Percentiles rank a stretch among this genome's conserved stretches.
Evolutionary conservation across 129 eudicot species (phyloP).

Genomic region (Kitagawia praeruptora): DNA sequence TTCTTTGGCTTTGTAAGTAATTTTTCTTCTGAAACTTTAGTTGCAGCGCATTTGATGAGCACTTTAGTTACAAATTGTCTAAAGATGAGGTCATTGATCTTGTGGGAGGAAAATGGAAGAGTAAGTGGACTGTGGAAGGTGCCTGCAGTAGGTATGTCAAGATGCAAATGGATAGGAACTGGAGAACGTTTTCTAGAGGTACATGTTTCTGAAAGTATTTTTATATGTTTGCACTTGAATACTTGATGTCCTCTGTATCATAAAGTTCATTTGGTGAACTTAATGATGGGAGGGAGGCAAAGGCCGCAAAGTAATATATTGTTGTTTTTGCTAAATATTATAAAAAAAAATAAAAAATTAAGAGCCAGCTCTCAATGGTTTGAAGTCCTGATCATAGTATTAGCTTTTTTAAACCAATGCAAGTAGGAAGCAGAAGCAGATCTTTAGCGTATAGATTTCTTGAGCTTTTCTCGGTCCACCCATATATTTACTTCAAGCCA

Average conservation of each 20-base stretch:
- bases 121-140: slow-evolving; percentile 56
- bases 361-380: no score
- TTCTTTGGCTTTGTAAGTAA: slow-evolving; percentile 1
- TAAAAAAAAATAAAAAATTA: no score
- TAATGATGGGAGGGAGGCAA: background rate
- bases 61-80: slow-evolving; percentile 44
- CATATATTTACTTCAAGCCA: background rate
- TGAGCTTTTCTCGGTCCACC: background rate
- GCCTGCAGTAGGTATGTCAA: no score
- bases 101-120: slow-evolving; percentile 46
- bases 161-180: slow-evolving; percentile 73
- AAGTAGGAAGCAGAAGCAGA: background rate
- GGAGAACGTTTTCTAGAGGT: slow-evolving; percentile 51
- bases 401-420: background rate
- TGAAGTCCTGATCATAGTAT: background rate
- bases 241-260: background rate
- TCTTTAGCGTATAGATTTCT: background rate
- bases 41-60: slow-evolving; percentile 59
- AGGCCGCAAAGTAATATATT: background rate
- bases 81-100: slow-evolving; percentile 44
- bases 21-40: slow-evolving; percentile 7
- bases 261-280: background rate
- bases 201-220: background rate
- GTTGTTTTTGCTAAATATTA: background rate
- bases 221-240: slow-evolving; percentile 3